phyloP scores from a whole-genome alignment of 306 rosid species.

The Clitoria ternatea region DNA sequence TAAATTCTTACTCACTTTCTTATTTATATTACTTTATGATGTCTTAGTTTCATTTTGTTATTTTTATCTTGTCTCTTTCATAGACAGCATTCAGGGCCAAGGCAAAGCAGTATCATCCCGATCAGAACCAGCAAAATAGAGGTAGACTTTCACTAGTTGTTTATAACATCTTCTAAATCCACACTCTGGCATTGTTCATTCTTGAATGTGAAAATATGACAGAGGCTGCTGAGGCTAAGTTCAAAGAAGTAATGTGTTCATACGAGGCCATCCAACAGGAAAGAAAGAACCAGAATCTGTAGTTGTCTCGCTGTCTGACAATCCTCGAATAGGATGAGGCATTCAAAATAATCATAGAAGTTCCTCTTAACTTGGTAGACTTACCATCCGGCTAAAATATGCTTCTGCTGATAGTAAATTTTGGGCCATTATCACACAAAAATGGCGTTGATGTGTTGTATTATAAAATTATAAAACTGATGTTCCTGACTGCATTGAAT shows the following conservation, averaged over 20 bases:
- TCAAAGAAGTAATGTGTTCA: conserved; percentile 86
- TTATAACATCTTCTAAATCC: not conserved
- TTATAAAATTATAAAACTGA: conserved; percentile 20
- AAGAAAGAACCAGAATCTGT: conserved; percentile 43
- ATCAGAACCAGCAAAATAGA: conserved; percentile 81
- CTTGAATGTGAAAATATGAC: conserved; percentile 33
- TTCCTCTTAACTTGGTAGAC: not conserved
- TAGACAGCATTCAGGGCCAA: conserved; percentile 83
- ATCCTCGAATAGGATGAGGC: conserved; percentile 9
- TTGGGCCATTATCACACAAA: conserved; percentile 12
- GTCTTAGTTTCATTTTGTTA: not conserved
- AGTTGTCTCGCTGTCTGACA: conserved; percentile 8
- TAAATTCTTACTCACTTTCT: not conserved
- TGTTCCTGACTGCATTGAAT: not conserved
- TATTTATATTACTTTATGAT: not conserved
- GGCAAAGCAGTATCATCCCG: conserved; percentile 89
- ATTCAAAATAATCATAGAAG: conserved; percentile 1
- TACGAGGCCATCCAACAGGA: conserved; percentile 87
- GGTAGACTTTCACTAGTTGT: conserved; percentile 41
- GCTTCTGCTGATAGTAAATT: conserved; percentile 6
- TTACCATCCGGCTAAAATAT: conserved; percentile 10
- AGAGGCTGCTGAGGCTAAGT: conserved; percentile 89
- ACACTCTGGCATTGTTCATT: conserved; percentile 1
- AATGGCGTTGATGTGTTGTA: not conserved
- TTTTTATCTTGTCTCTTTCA: not conserved